A percentile compares a stretch with the other conserved stretches of the same genome.
Evolutionary conservation across 2,329 filamentous ascomycete species (phyloP).

Genomic region (Pyrenochaeta sp.): DNA sequence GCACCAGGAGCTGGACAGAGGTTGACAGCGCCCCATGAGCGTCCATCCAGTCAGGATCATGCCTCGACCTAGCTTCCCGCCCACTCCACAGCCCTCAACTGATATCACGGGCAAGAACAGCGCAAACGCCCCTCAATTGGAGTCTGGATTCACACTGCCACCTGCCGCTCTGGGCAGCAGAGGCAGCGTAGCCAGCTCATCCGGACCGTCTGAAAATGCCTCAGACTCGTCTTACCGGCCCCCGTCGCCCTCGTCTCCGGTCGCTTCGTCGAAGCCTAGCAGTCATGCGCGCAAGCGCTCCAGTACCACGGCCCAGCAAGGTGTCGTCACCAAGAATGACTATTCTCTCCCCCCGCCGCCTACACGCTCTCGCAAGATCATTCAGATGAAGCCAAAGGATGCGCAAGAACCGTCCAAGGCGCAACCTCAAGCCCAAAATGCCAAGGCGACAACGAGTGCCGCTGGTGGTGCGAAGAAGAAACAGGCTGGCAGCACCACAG

Average conservation of each 20-base stretch:
- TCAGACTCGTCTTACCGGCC: constrained; percentile 63
- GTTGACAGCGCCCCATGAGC: constrained; percentile 23
- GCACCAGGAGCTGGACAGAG: constrained; percentile 11
- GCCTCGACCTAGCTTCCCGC: constrained; percentile 72
- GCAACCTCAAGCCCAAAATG: constrained; percentile 23
- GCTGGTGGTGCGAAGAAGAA: constrained; percentile 71
- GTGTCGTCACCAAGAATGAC: constrained; percentile 62
- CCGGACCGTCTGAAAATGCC: constrained; percentile 55
- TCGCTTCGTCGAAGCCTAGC: constrained; percentile 40
- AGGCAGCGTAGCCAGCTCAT: constrained; percentile 55
- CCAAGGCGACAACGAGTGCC: constrained; percentile 29
- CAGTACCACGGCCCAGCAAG: constrained; percentile 33
- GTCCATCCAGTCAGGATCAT: constrained; percentile 54
- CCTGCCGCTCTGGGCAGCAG: constrained; percentile 71
- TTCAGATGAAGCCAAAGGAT: constrained; percentile 85
- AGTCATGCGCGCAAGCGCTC: constrained; percentile 42
- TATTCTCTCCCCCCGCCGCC: constrained; percentile 91
- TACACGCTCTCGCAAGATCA: constrained; percentile 91
- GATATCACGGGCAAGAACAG: constrained; percentile 79
- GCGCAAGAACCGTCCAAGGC: constrained; percentile 31
- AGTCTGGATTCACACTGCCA: constrained; percentile 76
- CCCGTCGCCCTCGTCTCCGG: constrained; percentile 50
- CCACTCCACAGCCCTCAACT: constrained; percentile 80
- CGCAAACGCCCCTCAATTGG: constrained; percentile 65
- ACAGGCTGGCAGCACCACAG: constrained; percentile 71